Percentiles rank a stretch among this genome's conserved stretches.
phyloP scores from a whole-genome alignment of 768 basidiomycete species.

The Tulasnella sp. region DNA sequence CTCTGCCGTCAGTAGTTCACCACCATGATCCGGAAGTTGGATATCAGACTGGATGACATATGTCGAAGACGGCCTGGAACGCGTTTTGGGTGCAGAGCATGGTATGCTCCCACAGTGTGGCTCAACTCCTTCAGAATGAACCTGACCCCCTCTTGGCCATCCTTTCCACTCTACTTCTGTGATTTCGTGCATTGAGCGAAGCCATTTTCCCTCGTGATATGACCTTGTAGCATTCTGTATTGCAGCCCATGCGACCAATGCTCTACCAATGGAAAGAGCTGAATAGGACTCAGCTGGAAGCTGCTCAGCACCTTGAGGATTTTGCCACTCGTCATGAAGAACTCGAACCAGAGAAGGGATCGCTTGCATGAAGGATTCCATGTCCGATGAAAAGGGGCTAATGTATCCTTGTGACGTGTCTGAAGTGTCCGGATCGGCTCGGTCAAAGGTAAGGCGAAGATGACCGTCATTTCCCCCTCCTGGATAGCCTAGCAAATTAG shows the following conservation, averaged over 20 bases:
- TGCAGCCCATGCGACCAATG: constrained; percentile 66
- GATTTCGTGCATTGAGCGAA: constrained; percentile 51
- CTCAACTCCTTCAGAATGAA: neutral
- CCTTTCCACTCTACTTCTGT: constrained; percentile 25
- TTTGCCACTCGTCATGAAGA: constrained; percentile 64
- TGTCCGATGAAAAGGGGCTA: constrained; percentile 5
- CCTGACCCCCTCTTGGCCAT: too few species aligned
- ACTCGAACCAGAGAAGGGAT: constrained; percentile 50
- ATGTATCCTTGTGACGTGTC: neutral
- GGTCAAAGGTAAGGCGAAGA: neutral
- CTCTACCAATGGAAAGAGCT: constrained; percentile 50
- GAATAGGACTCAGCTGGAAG: constrained; percentile 50
- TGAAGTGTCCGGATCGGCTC: neutral
- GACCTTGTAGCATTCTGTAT: constrained; percentile 71
- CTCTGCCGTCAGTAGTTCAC: constrained; percentile 68
- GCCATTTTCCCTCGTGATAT: constrained; percentile 64
- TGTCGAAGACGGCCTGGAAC: constrained; percentile 36
- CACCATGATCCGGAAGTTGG: constrained; percentile 45
- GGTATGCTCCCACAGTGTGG: neutral
- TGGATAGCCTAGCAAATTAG: constrained; percentile 53
- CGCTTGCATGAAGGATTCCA: neutral
- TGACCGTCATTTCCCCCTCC: neutral
- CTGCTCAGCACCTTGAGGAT: constrained; percentile 37
- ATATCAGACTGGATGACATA: constrained; percentile 63
- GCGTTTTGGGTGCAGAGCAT: constrained; percentile 2